phyloP scores from a whole-genome alignment of 139 green algal genomes.

The Coelastrella sp. region DNA sequence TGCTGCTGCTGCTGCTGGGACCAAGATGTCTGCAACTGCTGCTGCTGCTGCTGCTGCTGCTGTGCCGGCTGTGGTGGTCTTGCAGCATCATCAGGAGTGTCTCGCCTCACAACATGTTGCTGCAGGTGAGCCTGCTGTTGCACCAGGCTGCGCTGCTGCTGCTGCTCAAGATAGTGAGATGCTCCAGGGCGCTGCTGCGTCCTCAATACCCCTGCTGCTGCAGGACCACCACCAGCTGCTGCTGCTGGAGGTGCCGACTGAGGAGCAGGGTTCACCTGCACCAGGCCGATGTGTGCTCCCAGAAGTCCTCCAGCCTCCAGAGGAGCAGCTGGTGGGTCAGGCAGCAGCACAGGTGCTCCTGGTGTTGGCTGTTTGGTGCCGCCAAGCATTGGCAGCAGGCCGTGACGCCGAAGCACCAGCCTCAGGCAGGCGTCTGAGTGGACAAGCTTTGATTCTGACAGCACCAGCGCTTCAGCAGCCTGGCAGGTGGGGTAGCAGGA shows the following conservation, averaged over 20 bases:
- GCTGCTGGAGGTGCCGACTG: neutral
- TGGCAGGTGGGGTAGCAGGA: neutral
- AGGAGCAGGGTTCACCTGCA: neutral
- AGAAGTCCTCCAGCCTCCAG: neutral
- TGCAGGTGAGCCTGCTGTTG: neutral
- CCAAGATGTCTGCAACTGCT: neutral
- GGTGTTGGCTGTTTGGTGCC: neutral
- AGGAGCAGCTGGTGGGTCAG: neutral
- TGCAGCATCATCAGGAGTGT: neutral
- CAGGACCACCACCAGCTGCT: neutral
- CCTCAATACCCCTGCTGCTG: neutral
- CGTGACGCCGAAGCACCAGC: neutral
- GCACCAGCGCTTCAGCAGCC: constrained; percentile 3
- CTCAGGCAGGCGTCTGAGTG: neutral
- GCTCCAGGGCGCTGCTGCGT: neutral
- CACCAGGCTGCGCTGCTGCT: neutral
- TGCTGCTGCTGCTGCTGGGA: neutral
- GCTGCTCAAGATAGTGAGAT: neutral
- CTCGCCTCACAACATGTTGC: neutral
- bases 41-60: constrained; percentile 9
- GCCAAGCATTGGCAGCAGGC: constrained; percentile 16
- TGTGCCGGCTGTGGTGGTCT: neutral
- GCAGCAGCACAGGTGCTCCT: neutral
- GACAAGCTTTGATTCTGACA: constrained; percentile 14
- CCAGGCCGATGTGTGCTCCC: neutral